Evolutionary conservation across 306 rosid genomes (phyloP).

Genomic region (Vigna nakashimae): DNA sequence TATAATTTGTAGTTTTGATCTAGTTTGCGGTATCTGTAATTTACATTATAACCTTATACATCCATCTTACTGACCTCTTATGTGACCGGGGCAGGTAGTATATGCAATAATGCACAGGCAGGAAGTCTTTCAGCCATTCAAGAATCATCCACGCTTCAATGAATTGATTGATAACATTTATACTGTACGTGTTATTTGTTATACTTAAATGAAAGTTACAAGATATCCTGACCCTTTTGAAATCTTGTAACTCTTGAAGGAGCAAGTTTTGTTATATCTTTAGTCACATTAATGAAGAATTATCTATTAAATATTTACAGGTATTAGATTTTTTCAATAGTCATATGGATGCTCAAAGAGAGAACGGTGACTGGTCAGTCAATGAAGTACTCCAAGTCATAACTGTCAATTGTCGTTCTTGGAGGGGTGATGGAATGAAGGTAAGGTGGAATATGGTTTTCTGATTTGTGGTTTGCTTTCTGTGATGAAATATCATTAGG

Average conservation of each 20-base stretch:
- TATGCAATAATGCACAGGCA: slow-evolving; percentile 98
- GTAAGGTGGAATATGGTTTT: slow-evolving; percentile 49
- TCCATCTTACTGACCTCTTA: slow-evolving; percentile 10
- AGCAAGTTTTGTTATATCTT: slow-evolving; percentile 33
- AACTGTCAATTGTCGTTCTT: slow-evolving; percentile 85
- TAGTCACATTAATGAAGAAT: not conserved
- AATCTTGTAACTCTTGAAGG: slow-evolving; percentile 33
- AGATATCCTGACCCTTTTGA: not conserved
- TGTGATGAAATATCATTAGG: slow-evolving; percentile 24
- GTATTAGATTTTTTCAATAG: slow-evolving; percentile 96
- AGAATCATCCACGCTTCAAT: slow-evolving; percentile 90
- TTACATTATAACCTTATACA: slow-evolving; percentile 2
- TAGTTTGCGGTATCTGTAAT: slow-evolving; percentile 28
- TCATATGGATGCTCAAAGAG: slow-evolving; percentile 91
- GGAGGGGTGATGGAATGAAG: slow-evolving; percentile 99
- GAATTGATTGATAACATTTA: slow-evolving; percentile 95
- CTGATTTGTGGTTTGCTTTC: slow-evolving; percentile 25
- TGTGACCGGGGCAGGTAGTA: slow-evolving; percentile 70
- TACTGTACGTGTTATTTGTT: slow-evolving; percentile 60
- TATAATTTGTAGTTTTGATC: slow-evolving; percentile 26
- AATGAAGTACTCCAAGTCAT: slow-evolving; percentile 91
- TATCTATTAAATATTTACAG: slow-evolving; percentile 52
- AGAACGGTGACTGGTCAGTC: slow-evolving; percentile 92
- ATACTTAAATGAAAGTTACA: slow-evolving; percentile 8
- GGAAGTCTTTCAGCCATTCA: slow-evolving; percentile 98